Conservation (phyloP, 345 rosid species). For the Zanthoxylum bungeanum region DNA sequence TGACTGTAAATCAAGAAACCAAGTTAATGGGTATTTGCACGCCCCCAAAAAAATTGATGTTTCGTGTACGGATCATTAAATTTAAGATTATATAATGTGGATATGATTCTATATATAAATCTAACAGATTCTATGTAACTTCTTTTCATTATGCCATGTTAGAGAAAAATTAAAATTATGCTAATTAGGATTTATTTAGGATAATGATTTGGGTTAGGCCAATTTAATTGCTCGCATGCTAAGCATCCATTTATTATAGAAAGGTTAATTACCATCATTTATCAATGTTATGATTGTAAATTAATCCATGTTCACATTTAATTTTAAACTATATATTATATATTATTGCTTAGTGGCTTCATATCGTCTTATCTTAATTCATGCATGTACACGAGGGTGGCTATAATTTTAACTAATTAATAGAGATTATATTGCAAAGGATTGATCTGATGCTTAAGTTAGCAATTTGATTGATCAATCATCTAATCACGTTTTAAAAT, state of each 20-base stretch:
- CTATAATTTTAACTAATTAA: background rate
- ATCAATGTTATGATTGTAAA: background rate
- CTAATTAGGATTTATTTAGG: too few relatives aligned
- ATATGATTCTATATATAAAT: too few relatives aligned
- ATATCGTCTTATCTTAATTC: background rate
- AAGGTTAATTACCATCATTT: background rate
- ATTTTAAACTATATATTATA: too few relatives aligned
- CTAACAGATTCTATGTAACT: background rate
- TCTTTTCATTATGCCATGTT: background rate
- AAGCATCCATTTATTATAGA: conserved; percentile 7
- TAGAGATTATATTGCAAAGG: background rate
- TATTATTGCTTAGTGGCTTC: too few relatives aligned
- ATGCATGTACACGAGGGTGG: background rate
- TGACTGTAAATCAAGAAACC: background rate
- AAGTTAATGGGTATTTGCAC: background rate
- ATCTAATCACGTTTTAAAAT: background rate
- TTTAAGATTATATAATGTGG: background rate
- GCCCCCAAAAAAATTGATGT: background rate
- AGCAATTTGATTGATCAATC: background rate
- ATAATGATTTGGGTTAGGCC: background rate
- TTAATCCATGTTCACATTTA: background rate
- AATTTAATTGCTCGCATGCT: background rate
- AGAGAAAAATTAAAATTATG: too few relatives aligned
- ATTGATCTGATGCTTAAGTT: background rate
- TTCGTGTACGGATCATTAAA: conserved; percentile 6